Conservation (phyloP, 768 basidiomycete genomes). For the Lyophyllum semitale region DNA sequence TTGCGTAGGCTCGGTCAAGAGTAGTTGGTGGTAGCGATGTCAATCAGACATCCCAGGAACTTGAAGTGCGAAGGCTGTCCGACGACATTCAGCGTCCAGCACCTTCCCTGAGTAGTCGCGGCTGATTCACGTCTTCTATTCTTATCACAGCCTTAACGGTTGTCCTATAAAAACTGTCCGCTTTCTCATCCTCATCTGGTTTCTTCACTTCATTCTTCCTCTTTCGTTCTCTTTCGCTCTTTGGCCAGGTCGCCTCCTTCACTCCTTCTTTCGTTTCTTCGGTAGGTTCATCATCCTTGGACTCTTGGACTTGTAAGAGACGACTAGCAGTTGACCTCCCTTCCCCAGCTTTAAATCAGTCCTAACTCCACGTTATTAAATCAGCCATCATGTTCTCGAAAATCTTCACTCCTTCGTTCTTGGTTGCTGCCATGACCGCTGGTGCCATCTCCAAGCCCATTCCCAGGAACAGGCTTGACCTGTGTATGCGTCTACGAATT, state of each 20-base stretch:
- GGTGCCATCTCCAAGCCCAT: constrained; percentile 27
- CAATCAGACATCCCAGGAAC: constrained; percentile 11
- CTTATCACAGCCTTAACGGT: not conserved
- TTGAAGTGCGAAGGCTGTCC: not conserved
- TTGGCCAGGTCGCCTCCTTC: constrained; percentile 39
- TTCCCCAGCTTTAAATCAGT: not conserved
- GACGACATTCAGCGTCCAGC: constrained; percentile 5
- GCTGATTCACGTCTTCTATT: constrained; percentile 4
- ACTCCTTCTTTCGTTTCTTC: constrained; percentile 22
- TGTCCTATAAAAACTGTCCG: constrained; percentile 6
- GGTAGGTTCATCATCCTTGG: constrained; percentile 16
- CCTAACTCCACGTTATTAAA: constrained; percentile 14
- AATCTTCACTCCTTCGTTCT: constrained; percentile 27
- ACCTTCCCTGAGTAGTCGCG: not conserved
- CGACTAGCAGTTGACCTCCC: not conserved
- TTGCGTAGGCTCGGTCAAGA: not conserved
- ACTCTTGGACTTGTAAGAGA: not conserved
- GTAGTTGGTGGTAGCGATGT: constrained; percentile 2
- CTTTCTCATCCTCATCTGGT: not conserved
- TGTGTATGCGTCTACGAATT: not conserved
- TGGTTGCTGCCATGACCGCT: constrained; percentile 29
- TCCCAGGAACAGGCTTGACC: constrained; percentile 19
- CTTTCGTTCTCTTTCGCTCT: constrained; percentile 25
- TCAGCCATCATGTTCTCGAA: constrained; percentile 39
- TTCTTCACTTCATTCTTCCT: constrained; percentile 25